phyloP scores from a whole-genome alignment of 2,329 filamentous ascomycete genomes.

The Meredithiella fracta region DNA sequence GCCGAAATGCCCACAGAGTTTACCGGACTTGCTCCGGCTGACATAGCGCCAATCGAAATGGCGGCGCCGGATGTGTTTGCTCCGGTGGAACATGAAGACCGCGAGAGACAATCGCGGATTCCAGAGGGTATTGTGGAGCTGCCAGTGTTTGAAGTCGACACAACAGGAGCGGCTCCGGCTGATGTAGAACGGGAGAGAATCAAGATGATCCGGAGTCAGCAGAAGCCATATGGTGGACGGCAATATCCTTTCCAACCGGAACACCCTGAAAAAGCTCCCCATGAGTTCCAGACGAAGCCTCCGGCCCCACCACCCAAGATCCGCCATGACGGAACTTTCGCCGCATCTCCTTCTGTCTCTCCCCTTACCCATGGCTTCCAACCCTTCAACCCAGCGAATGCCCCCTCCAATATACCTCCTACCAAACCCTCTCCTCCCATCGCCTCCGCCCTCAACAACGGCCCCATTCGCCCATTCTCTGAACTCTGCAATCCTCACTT shows the following conservation, averaged over 20 bases:
- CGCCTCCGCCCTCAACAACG: neutral
- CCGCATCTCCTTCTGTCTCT: neutral
- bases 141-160: neutral
- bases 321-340: neutral
- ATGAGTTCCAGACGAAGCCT: neutral
- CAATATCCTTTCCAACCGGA: constrained; percentile 15
- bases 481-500: neutral
- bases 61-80: constrained; percentile 24
- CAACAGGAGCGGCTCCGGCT: neutral
- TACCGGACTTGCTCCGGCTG: constrained; percentile 25
- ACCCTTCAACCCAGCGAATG: constrained; percentile 6
- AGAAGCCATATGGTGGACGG: constrained; percentile 6
- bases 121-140: neutral
- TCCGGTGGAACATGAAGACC: constrained; percentile 19
- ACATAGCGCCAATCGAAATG: constrained; percentile 31
- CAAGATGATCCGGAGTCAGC: neutral
- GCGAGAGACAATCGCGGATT: neutral
- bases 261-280: neutral
- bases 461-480: neutral
- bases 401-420: neutral
- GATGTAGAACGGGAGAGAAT: constrained; percentile 1
- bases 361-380: neutral
- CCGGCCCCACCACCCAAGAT: neutral
- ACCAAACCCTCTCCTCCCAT: neutral
- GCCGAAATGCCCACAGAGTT: constrained; percentile 32